These are phyloP conservation scores for Mycena sp. DNA, from an alignment of 1,284 basidiomycete genomes.

Conservation along the genomic window DNA sequence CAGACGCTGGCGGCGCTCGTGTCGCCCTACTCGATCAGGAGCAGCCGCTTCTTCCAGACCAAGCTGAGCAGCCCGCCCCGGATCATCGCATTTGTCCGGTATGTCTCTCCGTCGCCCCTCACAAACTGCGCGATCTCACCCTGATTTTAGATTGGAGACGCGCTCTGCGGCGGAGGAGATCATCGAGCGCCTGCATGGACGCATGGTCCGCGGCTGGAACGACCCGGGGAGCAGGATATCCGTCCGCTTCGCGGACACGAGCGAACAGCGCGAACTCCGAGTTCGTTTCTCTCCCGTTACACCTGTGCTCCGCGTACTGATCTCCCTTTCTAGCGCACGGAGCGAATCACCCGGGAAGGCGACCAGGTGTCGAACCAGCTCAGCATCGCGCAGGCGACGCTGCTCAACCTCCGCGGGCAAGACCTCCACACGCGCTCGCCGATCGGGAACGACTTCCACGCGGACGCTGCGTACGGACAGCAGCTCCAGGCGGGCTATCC, in stretches of 20 bases:
- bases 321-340: constrained; percentile 45
- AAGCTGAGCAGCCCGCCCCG: constrained; percentile 75
- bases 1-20: constrained; percentile 69
- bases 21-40: constrained; percentile 71
- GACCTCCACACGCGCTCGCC: constrained; percentile 44
- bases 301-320: not conserved
- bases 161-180: constrained; percentile 75
- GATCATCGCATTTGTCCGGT: constrained; percentile 82
- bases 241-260: constrained; percentile 76
- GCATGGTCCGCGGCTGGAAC: constrained; percentile 80
- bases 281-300: constrained; percentile 38
- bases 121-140: not conserved
- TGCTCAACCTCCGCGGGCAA: constrained; percentile 77
- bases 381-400: constrained; percentile 78
- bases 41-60: constrained; percentile 78
- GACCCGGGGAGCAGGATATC: constrained; percentile 76
- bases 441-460: too few species aligned
- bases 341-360: constrained; percentile 59
- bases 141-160: constrained; percentile 65
- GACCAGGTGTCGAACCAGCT: constrained; percentile 69
- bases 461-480: too few species aligned
- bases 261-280: constrained; percentile 58
- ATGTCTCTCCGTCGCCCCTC: constrained; percentile 30
- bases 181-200: constrained; percentile 76
- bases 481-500: too few species aligned